These are phyloP conservation scores for Xylogone sp. DNA, from an alignment of 2,329 filamentous ascomycete species.

Conservation along the genomic window DNA sequence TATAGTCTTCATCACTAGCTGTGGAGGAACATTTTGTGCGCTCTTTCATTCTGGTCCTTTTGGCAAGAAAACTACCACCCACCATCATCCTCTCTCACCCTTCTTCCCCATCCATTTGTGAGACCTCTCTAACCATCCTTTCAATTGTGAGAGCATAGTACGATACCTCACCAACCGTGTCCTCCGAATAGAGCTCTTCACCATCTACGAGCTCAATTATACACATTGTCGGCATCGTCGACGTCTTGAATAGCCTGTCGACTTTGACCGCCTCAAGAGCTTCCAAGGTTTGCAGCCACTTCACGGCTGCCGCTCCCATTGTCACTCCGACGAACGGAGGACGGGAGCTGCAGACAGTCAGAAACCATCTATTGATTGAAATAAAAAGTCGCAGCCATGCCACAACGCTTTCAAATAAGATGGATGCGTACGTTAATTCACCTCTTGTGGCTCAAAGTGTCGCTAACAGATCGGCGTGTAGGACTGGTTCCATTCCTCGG, in stretches of 20 bases:
- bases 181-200: neutral
- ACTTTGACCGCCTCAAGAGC: slow-evolving; percentile 9
- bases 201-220: slow-evolving; percentile 1
- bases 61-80: slow-evolving; percentile 4
- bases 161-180: neutral
- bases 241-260: slow-evolving; percentile 4
- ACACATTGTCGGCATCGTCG: slow-evolving; percentile 11
- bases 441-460: slow-evolving; percentile 5
- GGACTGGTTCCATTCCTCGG: slow-evolving; percentile 67
- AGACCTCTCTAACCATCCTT: slow-evolving; percentile 2
- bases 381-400: slow-evolving; percentile 15
- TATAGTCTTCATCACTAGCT: neutral
- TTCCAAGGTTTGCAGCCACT: slow-evolving; percentile 23
- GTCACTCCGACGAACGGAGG: slow-evolving; percentile 27
- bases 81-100: slow-evolving; percentile 1
- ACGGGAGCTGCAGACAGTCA: slow-evolving; percentile 26
- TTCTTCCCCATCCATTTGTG: neutral
- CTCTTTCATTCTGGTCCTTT: neutral
- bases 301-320: slow-evolving; percentile 26
- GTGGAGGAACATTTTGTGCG: neutral
- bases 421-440: slow-evolving; percentile 26
- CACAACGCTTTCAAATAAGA: slow-evolving; percentile 25
- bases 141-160: neutral
- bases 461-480: slow-evolving; percentile 24
- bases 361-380: slow-evolving; percentile 11